These are phyloP conservation scores for Trichaptum fuscoviolaceum DNA, from an alignment of 768 basidiomycete genomes.

Conservation along the genomic window DNA sequence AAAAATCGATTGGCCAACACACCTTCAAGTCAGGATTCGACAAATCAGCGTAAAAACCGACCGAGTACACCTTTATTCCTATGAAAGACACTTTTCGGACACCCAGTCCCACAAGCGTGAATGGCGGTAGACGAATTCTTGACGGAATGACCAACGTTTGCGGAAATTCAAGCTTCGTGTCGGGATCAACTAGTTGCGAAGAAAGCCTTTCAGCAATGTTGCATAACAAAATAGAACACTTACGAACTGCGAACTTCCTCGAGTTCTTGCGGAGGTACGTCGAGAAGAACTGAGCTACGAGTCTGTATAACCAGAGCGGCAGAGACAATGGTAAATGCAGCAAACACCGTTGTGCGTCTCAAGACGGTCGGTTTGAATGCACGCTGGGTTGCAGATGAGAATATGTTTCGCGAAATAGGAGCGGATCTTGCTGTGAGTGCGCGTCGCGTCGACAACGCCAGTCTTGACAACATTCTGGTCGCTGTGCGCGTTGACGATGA, in stretches of 20 bases:
- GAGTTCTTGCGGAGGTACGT: conserved; percentile 3
- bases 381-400: neutral
- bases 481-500: neutral
- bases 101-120: conserved; percentile 77
- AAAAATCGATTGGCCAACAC: conserved; percentile 12
- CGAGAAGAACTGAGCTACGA: conserved; percentile 1
- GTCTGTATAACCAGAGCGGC: neutral
- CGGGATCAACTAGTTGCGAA: conserved; percentile 53
- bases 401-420: neutral
- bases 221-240: neutral
- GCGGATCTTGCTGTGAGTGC: neutral
- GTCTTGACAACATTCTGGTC: neutral
- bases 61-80: conserved; percentile 81
- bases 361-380: neutral
- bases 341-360: neutral
- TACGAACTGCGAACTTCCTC: conserved; percentile 1
- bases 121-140: conserved; percentile 52
- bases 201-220: neutral
- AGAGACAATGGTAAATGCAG: neutral
- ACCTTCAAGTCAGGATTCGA: conserved; percentile 58
- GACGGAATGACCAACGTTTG: conserved; percentile 58
- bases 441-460: neutral
- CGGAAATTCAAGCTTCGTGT: conserved; percentile 71
- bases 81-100: conserved; percentile 88
- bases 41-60: conserved; percentile 86